Evolutionary conservation across 2,329 filamentous ascomycete genomes (phyloP).

Genomic region (Trichophyton mentagrophytes): DNA sequence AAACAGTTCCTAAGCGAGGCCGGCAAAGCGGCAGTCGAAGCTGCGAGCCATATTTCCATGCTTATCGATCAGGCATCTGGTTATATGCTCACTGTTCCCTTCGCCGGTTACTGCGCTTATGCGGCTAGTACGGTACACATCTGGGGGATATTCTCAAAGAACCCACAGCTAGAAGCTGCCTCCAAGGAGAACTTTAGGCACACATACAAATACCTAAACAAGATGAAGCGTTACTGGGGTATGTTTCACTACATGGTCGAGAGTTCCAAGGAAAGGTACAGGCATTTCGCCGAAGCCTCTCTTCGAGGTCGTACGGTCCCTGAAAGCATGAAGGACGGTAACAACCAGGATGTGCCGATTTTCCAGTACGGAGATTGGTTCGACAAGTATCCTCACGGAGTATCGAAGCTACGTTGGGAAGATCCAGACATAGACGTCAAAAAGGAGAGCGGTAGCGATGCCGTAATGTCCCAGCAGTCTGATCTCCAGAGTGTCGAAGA

Average conservation of each 20-base stretch:
- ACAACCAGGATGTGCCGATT: constrained; percentile 43
- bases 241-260: constrained; percentile 98
- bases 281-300: constrained; percentile 69
- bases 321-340: constrained; percentile 21
- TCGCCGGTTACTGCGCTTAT: constrained; percentile 90
- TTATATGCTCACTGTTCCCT: constrained; percentile 74
- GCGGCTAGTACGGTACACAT: constrained; percentile 90
- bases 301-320: constrained; percentile 47
- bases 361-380: constrained; percentile 99
- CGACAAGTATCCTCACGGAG: constrained; percentile 81
- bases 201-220: constrained; percentile 80
- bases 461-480: constrained; percentile 73
- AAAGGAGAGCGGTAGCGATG: constrained; percentile 72
- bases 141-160: constrained; percentile 78
- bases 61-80: constrained; percentile 69
- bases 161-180: constrained; percentile 57
- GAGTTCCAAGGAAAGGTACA: constrained; percentile 78
- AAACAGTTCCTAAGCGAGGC: constrained; percentile 65
- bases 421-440: constrained; percentile 56
- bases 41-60: constrained; percentile 75
- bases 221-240: constrained; percentile 96
- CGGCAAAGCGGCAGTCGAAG: constrained; percentile 62
- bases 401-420: constrained; percentile 71
- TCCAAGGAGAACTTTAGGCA: constrained; percentile 75
- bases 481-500: constrained; percentile 91